Evolutionary conservation across 345 rosid genomes (phyloP).

Genomic region (Euphorbia lathyris): DNA sequence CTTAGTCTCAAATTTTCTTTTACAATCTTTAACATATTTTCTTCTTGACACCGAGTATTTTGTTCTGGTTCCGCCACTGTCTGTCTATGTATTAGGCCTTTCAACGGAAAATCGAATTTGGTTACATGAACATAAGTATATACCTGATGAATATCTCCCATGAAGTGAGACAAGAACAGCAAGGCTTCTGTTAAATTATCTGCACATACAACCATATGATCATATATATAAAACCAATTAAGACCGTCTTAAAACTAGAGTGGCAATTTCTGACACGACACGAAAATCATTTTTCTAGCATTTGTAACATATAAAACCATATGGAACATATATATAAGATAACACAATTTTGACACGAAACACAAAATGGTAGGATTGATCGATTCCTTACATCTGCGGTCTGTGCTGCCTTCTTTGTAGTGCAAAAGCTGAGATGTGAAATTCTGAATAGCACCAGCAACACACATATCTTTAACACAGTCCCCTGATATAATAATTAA

Average conservation of each 20-base stretch:
- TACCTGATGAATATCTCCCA: constrained; percentile 97
- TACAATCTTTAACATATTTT: too few species aligned
- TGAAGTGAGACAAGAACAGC: constrained; percentile 83
- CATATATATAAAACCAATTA: neutral
- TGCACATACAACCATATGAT: constrained; percentile 18
- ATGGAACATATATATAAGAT: too few species aligned
- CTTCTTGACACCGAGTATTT: too few species aligned
- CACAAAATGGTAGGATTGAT: neutral
- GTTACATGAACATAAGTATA: neutral
- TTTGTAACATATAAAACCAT: too few species aligned
- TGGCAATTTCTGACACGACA: too few species aligned
- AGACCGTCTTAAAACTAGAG: neutral
- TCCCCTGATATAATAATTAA: constrained; percentile 54
- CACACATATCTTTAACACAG: constrained; percentile 67
- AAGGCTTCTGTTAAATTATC: constrained; percentile 95
- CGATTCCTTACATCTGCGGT: constrained; percentile 62
- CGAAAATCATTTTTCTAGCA: too few species aligned
- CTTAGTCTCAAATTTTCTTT: too few species aligned
- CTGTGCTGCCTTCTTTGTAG: constrained; percentile 75
- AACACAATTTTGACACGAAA: too few species aligned
- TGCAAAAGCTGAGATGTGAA: constrained; percentile 90
- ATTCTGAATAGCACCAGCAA: constrained; percentile 82
- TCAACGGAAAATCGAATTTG: neutral
- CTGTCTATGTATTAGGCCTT: too few species aligned
- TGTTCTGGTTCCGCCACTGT: too few species aligned